Evolutionary conservation across 192 early-diverging fungal genomes (phyloP), one percentile per base, ranked within the genome.

Genomic region (Backusella tarrabulga): DNA sequence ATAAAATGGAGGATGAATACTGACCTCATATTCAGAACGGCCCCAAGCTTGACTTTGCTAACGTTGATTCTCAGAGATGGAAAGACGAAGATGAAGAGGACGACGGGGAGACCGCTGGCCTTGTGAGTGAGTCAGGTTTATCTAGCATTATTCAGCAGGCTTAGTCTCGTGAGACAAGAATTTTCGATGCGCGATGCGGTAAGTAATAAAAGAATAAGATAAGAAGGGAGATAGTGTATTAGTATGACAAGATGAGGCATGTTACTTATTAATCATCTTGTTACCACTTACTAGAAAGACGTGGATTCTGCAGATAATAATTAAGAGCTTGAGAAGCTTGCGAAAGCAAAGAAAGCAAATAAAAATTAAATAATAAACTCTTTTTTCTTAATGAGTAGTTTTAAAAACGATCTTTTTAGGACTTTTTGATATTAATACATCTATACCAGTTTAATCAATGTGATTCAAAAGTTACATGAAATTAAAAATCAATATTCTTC

Each of bases 51-150:
- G 86, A 89, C 81, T 98, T 88, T 73, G 76, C 97, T 71, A 96
- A 96, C 87, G 95, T 95, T 9, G 96, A 98, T 80, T 98, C 97
- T 82, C 77, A 87, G 63, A 91, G 83, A 79, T 98, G 95, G 94
- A 93, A 90, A 85, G 96, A 97, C 82, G 95, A 96, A 79, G 94
- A 97, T 80, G 96, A 98, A 21, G 93, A 95, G n/a, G 96, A 95
- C 32, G 93, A 94, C 14, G 92, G 87, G 67, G 85, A 84, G 29
- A 44, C 35, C 23, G 83, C 63, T 14, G 79, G 80, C 19, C 71
- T 76, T 32, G 79, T 87, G 68, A 84, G 78, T 26, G 79, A 77
- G 8, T 76, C 74, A 71, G 92, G 91, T 80, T 90, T 91, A 81
- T 90, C 88, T 69, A 89, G 89, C 66, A 76, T 88, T 67, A 87